These are phyloP conservation scores for Sugiyamaella qingdaonensis DNA, from an alignment of 805 yeast species.

Conservation along the genomic window DNA sequence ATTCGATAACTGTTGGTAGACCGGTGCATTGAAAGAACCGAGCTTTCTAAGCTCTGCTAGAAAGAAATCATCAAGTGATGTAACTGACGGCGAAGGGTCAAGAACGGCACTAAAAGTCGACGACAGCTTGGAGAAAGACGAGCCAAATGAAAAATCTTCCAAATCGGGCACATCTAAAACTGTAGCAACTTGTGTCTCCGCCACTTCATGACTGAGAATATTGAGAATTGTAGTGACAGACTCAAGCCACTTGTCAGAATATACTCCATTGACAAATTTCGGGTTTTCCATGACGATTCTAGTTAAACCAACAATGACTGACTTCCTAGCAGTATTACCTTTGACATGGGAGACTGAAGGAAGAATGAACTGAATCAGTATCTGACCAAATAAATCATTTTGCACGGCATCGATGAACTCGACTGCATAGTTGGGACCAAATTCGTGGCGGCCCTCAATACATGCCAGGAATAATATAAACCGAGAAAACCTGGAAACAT, in stretches of 20 bases:
- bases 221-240: slow-evolving; percentile 44
- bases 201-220: slow-evolving; percentile 16
- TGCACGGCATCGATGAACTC: slow-evolving; percentile 40
- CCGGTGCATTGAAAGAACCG: slow-evolving; percentile 14
- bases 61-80: slow-evolving; percentile 20
- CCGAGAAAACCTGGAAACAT: slow-evolving; percentile 61
- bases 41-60: slow-evolving; percentile 18
- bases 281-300: slow-evolving; percentile 39
- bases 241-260: slow-evolving; percentile 39
- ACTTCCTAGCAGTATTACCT: slow-evolving; percentile 42
- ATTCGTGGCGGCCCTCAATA: slow-evolving; percentile 31
- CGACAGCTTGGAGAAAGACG: slow-evolving; percentile 70
- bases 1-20: slow-evolving; percentile 14
- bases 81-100: slow-evolving; percentile 65
- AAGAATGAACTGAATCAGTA: slow-evolving; percentile 30
- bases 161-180: slow-evolving; percentile 39
- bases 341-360: slow-evolving; percentile 36
- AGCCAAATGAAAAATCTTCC: slow-evolving; percentile 82
- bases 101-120: slow-evolving; percentile 55
- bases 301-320: slow-evolving; percentile 47
- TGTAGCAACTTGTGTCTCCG: slow-evolving; percentile 8
- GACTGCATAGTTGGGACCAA: slow-evolving; percentile 53
- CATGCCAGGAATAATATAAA: slow-evolving; percentile 57
- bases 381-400: slow-evolving; percentile 35
- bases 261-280: slow-evolving; percentile 40